phyloP scores from a whole-genome alignment of 768 basidiomycete genomes.

The Butyriboletus loyo region DNA sequence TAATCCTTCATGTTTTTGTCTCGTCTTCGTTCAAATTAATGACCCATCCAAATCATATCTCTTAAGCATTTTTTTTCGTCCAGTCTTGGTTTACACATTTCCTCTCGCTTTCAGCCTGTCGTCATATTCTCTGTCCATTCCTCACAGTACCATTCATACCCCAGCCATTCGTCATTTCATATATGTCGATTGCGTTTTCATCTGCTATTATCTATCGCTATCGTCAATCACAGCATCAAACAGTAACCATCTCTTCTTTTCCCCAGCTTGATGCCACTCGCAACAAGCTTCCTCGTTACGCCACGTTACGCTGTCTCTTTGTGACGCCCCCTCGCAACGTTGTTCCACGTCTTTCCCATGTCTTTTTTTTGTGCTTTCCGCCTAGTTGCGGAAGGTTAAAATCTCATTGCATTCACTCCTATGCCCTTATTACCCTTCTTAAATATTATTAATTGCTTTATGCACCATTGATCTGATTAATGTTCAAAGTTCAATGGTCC shows the following conservation, averaged over 20 bases:
- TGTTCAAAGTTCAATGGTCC: neutral
- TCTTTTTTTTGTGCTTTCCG: neutral
- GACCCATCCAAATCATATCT: conserved; percentile 7
- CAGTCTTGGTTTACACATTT: conserved; percentile 1
- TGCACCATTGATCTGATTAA: conserved; percentile 1
- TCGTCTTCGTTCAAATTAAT: conserved; percentile 23
- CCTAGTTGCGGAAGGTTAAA: conserved; percentile 1
- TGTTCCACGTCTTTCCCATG: conserved; percentile 10
- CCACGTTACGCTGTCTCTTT: conserved; percentile 15
- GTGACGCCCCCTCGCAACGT: conserved; percentile 16
- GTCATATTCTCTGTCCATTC: conserved; percentile 22
- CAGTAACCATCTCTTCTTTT: conserved; percentile 1
- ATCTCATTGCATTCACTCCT: neutral
- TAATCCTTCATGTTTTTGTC: neutral
- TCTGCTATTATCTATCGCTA: conserved; percentile 35
- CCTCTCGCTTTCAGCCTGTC: conserved; percentile 18
- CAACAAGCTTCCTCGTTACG: conserved; percentile 12
- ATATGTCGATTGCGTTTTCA: conserved; percentile 31
- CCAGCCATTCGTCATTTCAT: conserved; percentile 6
- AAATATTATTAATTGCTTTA: conserved; percentile 19
- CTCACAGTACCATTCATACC: conserved; percentile 13
- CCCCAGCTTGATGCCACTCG: conserved; percentile 9
- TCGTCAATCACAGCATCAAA: conserved; percentile 23
- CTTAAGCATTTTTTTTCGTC: conserved; percentile 12
- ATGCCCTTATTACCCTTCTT: conserved; percentile 3